Percentiles rank a stretch among this genome's conserved stretches.
Evolutionary conservation across 1,284 basidiomycete species (phyloP).

Genomic region (Rhodotorula sp.): DNA sequence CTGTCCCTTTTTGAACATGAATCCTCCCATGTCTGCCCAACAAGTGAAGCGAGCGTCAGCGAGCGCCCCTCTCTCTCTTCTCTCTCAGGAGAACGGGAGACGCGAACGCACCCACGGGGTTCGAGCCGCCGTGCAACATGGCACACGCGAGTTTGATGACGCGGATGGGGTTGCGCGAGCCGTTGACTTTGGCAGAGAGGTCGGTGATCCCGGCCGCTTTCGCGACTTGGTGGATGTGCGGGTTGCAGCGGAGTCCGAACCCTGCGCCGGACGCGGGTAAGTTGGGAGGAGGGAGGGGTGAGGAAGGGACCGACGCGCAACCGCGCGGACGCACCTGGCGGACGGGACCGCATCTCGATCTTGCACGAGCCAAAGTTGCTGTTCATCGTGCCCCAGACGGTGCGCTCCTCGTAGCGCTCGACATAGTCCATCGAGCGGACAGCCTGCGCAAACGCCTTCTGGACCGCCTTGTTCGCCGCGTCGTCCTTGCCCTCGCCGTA

Average conservation of each 20-base stretch:
- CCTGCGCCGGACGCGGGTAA: conserved; percentile 54
- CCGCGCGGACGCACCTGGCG: conserved; percentile 52
- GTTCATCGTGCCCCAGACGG: conserved; percentile 74
- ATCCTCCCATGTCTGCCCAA: conserved; percentile 41
- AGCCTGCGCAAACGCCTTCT: conserved; percentile 70
- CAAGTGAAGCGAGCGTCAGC: background rate
- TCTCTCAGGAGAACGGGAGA: background rate
- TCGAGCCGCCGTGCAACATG: conserved; percentile 43
- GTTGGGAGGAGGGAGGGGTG: background rate
- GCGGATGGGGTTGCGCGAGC: conserved; percentile 76
- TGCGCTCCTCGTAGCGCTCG: conserved; percentile 81
- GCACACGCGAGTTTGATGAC: conserved; percentile 52
- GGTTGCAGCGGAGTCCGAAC: conserved; percentile 88
- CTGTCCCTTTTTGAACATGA: conserved; percentile 38
- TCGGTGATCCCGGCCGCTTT: conserved; percentile 94
- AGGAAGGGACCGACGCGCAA: too few relatives aligned
- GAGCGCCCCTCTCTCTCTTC: too few relatives aligned
- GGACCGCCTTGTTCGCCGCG: conserved; percentile 58
- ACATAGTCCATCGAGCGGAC: conserved; percentile 85
- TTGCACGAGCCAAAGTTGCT: conserved; percentile 82
- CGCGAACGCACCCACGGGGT: conserved; percentile 41
- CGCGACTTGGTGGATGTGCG: conserved; percentile 78
- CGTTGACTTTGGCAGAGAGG: conserved; percentile 88
- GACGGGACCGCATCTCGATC: conserved; percentile 80
- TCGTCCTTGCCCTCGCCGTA: conserved; percentile 84